Conservation (phyloP, 768 basidiomycete genomes). For the Amanita thiersii region DNA sequence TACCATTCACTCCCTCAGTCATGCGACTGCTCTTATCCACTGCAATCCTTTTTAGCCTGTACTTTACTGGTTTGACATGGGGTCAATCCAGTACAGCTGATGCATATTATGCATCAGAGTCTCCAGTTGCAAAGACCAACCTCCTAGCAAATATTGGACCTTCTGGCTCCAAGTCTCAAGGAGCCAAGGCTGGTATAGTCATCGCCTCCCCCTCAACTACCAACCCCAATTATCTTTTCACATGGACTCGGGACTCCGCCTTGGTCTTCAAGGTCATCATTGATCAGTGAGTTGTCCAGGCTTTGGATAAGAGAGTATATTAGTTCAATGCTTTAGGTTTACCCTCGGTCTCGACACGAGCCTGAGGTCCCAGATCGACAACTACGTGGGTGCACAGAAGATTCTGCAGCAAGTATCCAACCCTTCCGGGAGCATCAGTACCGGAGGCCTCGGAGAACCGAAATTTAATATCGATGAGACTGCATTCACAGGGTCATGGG, state of each 20-base stretch:
- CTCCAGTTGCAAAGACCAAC: conserved; percentile 26
- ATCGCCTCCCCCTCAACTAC: conserved; percentile 39
- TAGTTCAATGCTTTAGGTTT: conserved; percentile 17
- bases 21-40: neutral
- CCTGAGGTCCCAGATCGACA: conserved; percentile 41
- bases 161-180: conserved; percentile 33
- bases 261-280: conserved; percentile 47
- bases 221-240: conserved; percentile 51
- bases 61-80: conserved; percentile 2
- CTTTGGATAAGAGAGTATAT: neutral
- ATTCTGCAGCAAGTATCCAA: conserved; percentile 55
- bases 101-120: conserved; percentile 6
- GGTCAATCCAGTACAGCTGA: conserved; percentile 1
- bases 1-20: neutral
- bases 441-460: conserved; percentile 68
- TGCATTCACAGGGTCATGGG: conserved; percentile 48
- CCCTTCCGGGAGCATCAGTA: conserved; percentile 51
- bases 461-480: conserved; percentile 62
- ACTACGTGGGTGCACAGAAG: conserved; percentile 43
- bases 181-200: conserved; percentile 40
- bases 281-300: conserved; percentile 25
- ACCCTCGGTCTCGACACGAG: conserved; percentile 42
- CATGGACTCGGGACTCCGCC: conserved; percentile 66
- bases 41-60: neutral
- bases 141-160: conserved; percentile 57